Base-by-base conservation (phyloP, 352 stramenopile genomes). In the Aphanomyces invadans region DNA sequence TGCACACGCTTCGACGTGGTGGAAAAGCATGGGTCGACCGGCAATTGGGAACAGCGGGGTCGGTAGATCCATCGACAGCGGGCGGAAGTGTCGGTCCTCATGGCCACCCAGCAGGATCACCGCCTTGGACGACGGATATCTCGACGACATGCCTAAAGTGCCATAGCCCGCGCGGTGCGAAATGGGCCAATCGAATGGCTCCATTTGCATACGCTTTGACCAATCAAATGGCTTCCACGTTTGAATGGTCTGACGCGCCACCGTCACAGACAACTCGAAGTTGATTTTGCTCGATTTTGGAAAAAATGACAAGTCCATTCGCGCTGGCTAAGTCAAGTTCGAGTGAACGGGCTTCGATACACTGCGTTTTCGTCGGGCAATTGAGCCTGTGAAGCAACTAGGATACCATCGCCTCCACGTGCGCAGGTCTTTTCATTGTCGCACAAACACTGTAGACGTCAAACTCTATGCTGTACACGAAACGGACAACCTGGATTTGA, bases 31-130 rank as follows among this genome's bases (percentile, higher is more conserved):
- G 62, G 92, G 84, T 29, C 79, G 76, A 0, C 87, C 87, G 1
- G 87, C 87, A 57, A 95, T 82, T 46, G 87, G 85, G 72, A 95
- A 95, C 4, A 95, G 74, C 33, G 87, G 87, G 72, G 93, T 95
- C 33, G 87, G 87, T 45, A 92, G 72, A 53, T 95, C 85, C 48
- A 95, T 73, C 39, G 83, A 93, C 31, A 95, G 78, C 60, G 87
- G 87, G 0, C 87, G 87, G 70, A 95, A 95, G 73, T 91, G 85
- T 68, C 92, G 92, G 61, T 83, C 83, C 71, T 89, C 84, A 70
- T 92, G 81, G 3, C 87, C 87, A 45, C 87, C 87, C 64, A 95
- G 88, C 63, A 95, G 80, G 62, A 95, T 88, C 67, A 95, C 81
- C 54, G 87, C 87, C 71, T 94, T 95, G 51, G 83, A 90, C 36